These are phyloP conservation scores for Phytophthora sp. DNA, from an alignment of 352 stramenopile species.

Conservation along the genomic window DNA sequence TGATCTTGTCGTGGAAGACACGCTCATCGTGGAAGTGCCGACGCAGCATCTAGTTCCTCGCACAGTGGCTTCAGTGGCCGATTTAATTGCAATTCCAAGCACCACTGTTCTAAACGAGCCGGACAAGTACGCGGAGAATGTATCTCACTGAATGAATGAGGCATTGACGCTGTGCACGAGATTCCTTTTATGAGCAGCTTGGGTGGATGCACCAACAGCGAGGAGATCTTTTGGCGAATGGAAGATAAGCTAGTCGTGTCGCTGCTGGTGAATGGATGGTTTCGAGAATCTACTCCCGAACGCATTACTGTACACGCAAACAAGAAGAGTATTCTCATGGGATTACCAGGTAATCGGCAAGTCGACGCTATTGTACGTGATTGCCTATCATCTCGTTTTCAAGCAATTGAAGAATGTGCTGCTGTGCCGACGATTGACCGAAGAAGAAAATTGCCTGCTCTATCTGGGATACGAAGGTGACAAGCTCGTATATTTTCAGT, in stretches of 20 bases:
- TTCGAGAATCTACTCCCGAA: conserved; percentile 21
- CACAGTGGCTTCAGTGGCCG: too few species aligned
- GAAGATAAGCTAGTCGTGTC: conserved; percentile 33
- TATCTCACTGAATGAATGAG: background rate
- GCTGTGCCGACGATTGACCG: conserved; percentile 33
- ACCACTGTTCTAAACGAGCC: too few species aligned
- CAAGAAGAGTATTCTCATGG: conserved; percentile 36
- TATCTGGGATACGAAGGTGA: too few species aligned
- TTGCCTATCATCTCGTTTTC: conserved; percentile 39
- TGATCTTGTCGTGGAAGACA: too few species aligned
- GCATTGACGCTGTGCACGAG: background rate
- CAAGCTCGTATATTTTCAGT: too few species aligned
- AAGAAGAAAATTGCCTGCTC: conserved; percentile 14
- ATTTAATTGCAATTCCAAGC: too few species aligned
- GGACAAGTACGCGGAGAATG: too few species aligned
- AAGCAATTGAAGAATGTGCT: conserved; percentile 41
- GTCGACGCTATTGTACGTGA: conserved; percentile 40
- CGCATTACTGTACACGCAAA: conserved; percentile 19
- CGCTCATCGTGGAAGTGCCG: too few species aligned
- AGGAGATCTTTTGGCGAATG: conserved; percentile 29
- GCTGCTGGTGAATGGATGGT: conserved; percentile 21
- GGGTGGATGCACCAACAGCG: conserved; percentile 27
- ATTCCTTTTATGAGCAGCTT: background rate
- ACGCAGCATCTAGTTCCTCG: too few species aligned
- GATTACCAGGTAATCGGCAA: conserved; percentile 35